A percentile compares a stretch with the other conserved stretches of the same genome.
phyloP scores from a whole-genome alignment of 257 asterid species.

The Knoxia roxburghii region DNA sequence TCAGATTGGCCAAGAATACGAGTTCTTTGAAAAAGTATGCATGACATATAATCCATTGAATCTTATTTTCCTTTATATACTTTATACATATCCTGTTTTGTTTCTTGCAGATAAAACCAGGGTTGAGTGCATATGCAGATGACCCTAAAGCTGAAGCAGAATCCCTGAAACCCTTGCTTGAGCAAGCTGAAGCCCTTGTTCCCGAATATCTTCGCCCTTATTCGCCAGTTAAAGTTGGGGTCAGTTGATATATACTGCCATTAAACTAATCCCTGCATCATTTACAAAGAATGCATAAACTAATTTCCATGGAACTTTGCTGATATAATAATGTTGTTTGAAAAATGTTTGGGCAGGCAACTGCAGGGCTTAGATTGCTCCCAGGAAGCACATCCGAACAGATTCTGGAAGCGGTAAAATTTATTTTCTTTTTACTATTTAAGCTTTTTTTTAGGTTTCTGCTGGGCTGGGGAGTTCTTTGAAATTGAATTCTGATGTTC shows the following conservation, averaged over 20 bases:
- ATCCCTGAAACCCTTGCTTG: slow-evolving; percentile 52
- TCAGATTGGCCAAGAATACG: slow-evolving; percentile 29
- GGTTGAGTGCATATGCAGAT: slow-evolving; percentile 57
- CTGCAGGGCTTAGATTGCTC: slow-evolving; percentile 82
- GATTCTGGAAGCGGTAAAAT: slow-evolving; percentile 66
- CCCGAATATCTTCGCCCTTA: slow-evolving; percentile 42
- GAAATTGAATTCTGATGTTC: neutral
- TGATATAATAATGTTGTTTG: too few species aligned
- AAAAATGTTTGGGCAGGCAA: slow-evolving; percentile 52
- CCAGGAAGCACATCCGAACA: slow-evolving; percentile 72
- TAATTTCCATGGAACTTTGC: too few species aligned
- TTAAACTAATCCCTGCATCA: too few species aligned
- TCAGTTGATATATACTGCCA: slow-evolving; percentile 16
- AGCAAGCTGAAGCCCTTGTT: slow-evolving; percentile 61
- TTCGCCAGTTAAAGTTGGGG: slow-evolving; percentile 79
- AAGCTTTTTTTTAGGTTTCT: neutral
- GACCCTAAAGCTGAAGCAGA: slow-evolving; percentile 64
- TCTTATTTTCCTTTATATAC: too few species aligned
- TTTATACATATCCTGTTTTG: neutral
- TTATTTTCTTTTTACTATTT: neutral
- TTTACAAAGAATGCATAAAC: too few species aligned
- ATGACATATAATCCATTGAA: too few species aligned
- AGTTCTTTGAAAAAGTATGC: slow-evolving; percentile 4
- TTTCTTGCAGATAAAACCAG: slow-evolving; percentile 52
- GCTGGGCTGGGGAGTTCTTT: too few species aligned